Conservation (phyloP, 139 green algal genomes). For the Tetradesmus obliquus region DNA sequence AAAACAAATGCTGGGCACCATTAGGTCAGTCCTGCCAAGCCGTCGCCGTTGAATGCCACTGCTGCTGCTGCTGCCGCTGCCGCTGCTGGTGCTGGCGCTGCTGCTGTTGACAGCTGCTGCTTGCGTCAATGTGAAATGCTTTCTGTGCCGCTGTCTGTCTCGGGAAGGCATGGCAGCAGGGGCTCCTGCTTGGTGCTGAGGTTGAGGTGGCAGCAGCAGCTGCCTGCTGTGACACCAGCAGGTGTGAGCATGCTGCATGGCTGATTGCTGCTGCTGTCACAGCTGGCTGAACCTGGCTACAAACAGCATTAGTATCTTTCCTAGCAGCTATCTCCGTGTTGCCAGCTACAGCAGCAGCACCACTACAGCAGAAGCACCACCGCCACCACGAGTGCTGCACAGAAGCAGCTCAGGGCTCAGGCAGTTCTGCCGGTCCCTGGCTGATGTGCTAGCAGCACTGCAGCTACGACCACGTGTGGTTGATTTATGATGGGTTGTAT, state of each 20-base stretch:
- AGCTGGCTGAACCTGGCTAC: background rate
- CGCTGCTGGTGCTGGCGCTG: background rate
- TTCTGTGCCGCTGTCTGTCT: background rate
- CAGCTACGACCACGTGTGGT: background rate
- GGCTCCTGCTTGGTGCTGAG: background rate
- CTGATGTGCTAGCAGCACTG: no score
- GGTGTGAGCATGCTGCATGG: background rate
- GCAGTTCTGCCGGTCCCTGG: no score
- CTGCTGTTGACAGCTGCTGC: background rate
- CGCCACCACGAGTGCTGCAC: no score
- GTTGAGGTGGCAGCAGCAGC: background rate
- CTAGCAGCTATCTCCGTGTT: no score
- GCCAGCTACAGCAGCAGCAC: no score
- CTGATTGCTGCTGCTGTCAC: background rate
- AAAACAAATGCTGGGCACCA: slow-evolving; percentile 64
- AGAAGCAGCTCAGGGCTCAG: no score
- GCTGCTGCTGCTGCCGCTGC: background rate
- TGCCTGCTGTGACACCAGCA: background rate
- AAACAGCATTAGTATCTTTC: no score
- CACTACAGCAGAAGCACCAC: no score
- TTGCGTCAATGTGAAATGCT: background rate
- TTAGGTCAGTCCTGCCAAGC: slow-evolving; percentile 51
- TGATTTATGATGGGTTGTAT: background rate
- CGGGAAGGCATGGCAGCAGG: background rate
- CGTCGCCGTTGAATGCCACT: slow-evolving; percentile 15